phyloP scores from a whole-genome alignment of 345 rosid genomes.

The Eucalyptus marginata region DNA sequence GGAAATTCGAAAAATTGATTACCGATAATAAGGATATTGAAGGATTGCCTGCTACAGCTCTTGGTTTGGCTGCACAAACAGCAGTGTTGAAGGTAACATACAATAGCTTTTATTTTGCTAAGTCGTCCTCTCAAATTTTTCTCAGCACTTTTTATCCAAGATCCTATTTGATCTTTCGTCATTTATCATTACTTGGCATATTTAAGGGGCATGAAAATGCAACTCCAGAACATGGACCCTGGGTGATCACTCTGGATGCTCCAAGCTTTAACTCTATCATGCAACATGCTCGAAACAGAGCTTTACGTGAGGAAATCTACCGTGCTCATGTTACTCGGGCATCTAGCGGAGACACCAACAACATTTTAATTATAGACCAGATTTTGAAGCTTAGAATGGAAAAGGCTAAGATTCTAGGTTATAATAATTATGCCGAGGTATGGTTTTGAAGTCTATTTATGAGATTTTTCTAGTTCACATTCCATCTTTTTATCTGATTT shows the following conservation, averaged over 20 bases:
- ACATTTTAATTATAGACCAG: constrained; percentile 54
- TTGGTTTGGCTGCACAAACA: constrained; percentile 79
- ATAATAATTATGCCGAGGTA: constrained; percentile 82
- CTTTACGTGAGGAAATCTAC: constrained; percentile 77
- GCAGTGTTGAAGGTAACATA: constrained; percentile 68
- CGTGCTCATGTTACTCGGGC: constrained; percentile 62
- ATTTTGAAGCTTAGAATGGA: constrained; percentile 68
- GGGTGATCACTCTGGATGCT: constrained; percentile 77
- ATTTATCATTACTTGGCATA: background rate
- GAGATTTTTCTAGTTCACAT: background rate
- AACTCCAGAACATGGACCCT: constrained; percentile 77
- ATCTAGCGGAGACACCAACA: constrained; percentile 65
- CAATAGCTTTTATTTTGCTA: background rate
- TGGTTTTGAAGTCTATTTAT: background rate
- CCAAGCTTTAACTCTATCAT: constrained; percentile 73
- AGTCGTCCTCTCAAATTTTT: background rate
- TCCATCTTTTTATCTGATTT: background rate
- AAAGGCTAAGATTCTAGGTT: constrained; percentile 63
- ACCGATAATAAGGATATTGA: constrained; percentile 71
- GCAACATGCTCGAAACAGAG: constrained; percentile 77
- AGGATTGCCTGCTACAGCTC: constrained; percentile 83
- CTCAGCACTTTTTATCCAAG: background rate
- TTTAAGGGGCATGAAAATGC: constrained; percentile 71
- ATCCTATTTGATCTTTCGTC: background rate
- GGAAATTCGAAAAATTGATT: background rate